phyloP scores from a whole-genome alignment of 169 alveolate genomes.

The Plasmodium sp. region DNA sequence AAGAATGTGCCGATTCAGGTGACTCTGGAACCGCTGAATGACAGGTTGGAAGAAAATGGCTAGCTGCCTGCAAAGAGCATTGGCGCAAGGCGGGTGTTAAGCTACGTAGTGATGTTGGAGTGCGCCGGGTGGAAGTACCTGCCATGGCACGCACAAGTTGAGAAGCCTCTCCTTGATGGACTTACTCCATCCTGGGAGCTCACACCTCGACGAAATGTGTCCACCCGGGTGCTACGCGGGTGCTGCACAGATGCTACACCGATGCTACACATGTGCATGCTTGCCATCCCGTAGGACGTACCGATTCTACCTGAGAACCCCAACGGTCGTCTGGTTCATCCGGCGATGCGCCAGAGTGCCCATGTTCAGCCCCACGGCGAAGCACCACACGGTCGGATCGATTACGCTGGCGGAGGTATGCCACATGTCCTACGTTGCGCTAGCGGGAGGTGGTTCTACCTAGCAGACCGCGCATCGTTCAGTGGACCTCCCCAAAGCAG shows the following conservation, averaged over 20 bases:
- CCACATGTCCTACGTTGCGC: background rate
- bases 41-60: slow-evolving; percentile 74
- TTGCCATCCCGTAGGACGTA: slow-evolving; percentile 79
- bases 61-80: background rate
- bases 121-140: background rate
- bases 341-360: slow-evolving; percentile 90
- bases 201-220: background rate
- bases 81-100: background rate
- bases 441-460: background rate
- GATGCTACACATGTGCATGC: background rate
- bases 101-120: background rate
- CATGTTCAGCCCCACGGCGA: slow-evolving; percentile 88
- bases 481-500: background rate
- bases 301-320: slow-evolving; percentile 89
- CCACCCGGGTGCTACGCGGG: background rate
- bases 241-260: background rate
- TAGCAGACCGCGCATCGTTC: background rate
- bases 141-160: background rate
- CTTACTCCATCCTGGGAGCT: background rate
- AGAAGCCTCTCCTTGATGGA: background rate
- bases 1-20: slow-evolving; percentile 92
- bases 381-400: slow-evolving; percentile 88
- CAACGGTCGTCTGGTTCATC: slow-evolving; percentile 91
- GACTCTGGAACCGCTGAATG: slow-evolving; percentile 83
- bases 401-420: slow-evolving; percentile 90